phyloP scores from a whole-genome alignment of 306 rosid genomes.

The Citrullus mucosospermus region DNA sequence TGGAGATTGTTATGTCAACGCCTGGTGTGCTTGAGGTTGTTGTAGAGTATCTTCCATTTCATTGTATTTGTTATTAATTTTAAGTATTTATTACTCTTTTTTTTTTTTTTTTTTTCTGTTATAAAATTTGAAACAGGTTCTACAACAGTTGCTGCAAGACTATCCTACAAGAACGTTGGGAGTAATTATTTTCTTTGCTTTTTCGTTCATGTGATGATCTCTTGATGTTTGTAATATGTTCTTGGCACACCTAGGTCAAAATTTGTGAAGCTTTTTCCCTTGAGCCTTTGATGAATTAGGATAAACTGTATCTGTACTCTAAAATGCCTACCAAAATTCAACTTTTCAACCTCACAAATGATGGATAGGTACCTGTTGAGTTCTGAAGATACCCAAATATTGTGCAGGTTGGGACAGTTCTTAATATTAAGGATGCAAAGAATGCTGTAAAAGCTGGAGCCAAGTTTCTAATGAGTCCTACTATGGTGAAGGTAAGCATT shows the following conservation, averaged over 20 bases:
- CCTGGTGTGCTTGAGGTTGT: conserved; percentile 93
- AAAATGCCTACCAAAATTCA: background rate
- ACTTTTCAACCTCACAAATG: background rate
- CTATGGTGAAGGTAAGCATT: conserved; percentile 46
- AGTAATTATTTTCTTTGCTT: conserved; percentile 22
- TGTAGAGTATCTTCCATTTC: conserved; percentile 9
- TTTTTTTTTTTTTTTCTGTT: conserved; percentile 4
- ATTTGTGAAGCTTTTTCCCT: background rate
- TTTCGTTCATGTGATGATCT: background rate
- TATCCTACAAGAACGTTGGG: conserved; percentile 58
- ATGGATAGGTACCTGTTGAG: background rate
- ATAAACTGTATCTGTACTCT: background rate
- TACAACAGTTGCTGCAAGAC: conserved; percentile 54
- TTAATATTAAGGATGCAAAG: conserved; percentile 65
- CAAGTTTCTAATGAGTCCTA: conserved; percentile 88
- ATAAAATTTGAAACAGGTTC: conserved; percentile 35
- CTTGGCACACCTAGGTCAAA: background rate
- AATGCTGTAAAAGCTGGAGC: conserved; percentile 67
- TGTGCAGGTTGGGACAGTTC: conserved; percentile 83
- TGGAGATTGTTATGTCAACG: conserved; percentile 79
- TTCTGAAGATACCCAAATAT: conserved; percentile 16
- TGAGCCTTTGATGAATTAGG: background rate
- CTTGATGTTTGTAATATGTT: background rate
- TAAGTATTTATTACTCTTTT: conserved; percentile 10
- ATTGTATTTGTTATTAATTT: conserved; percentile 2